These are phyloP conservation scores for Sarocladiaceae sp. DNA, from an alignment of 2,329 filamentous ascomycete species.

Conservation along the genomic window DNA sequence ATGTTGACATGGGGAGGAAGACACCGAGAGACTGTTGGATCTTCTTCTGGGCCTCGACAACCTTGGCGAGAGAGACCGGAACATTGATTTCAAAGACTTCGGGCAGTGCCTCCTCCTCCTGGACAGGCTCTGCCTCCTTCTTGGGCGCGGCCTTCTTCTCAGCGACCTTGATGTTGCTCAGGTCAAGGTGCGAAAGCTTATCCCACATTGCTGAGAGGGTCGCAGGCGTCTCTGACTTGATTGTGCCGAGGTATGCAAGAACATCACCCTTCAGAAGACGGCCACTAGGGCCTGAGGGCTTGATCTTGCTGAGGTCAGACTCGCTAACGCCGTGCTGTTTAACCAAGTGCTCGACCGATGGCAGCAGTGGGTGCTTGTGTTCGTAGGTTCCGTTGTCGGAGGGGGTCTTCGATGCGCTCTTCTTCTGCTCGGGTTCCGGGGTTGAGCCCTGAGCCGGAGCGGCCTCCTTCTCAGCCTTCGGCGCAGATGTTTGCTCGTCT, in stretches of 20 bases:
- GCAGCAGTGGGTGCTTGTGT: slow-evolving; percentile 67
- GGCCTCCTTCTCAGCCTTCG: slow-evolving; percentile 21
- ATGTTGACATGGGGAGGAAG: slow-evolving; percentile 76
- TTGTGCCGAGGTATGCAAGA: slow-evolving; percentile 77
- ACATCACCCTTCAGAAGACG: slow-evolving; percentile 93
- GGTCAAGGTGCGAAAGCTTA: slow-evolving; percentile 76
- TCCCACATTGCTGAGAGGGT: slow-evolving; percentile 64
- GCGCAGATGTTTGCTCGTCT: slow-evolving; percentile 49
- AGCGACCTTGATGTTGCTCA: slow-evolving; percentile 89
- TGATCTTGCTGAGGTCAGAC: slow-evolving; percentile 73
- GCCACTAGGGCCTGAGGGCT: slow-evolving; percentile 78
- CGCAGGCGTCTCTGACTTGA: slow-evolving; percentile 65
- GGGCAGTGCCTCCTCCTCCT: slow-evolving; percentile 32
- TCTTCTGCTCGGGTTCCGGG: slow-evolving; percentile 17
- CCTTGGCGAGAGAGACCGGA: slow-evolving; percentile 71
- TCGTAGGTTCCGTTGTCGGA: slow-evolving; percentile 47
- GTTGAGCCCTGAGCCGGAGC: slow-evolving; percentile 23
- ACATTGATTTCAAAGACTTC: slow-evolving; percentile 57
- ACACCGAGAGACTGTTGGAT: slow-evolving; percentile 73
- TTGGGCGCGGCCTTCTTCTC: slow-evolving; percentile 37
- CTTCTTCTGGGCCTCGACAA: slow-evolving; percentile 73
- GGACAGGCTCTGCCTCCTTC: slow-evolving; percentile 30
- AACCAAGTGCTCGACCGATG: slow-evolving; percentile 77
- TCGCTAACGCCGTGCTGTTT: slow-evolving; percentile 71
- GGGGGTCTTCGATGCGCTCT: slow-evolving; percentile 17